A percentile compares a stretch with the other conserved stretches of the same genome.
Conservation (phyloP, 257 asterid species). For the Knoxia roxburghii region DNA sequence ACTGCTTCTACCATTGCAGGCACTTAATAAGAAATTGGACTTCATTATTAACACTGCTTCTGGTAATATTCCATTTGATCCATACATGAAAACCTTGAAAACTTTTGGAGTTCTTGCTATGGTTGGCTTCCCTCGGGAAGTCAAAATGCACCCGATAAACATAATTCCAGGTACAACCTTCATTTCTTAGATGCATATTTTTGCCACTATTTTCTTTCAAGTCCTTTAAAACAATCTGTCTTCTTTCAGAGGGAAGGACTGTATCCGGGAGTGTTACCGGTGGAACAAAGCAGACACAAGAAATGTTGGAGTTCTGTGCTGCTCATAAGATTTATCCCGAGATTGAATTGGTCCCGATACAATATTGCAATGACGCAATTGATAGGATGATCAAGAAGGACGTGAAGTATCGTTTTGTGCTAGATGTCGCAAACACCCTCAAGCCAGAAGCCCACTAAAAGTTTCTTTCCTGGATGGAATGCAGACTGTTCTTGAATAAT, state of each 20-base stretch:
- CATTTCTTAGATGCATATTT: neutral
- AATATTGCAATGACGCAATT: slow-evolving; percentile 67
- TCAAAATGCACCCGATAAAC: slow-evolving; percentile 54
- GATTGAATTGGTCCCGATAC: slow-evolving; percentile 59
- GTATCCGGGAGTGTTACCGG: slow-evolving; percentile 74
- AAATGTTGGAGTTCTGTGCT: slow-evolving; percentile 88
- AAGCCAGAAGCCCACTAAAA: slow-evolving; percentile 15
- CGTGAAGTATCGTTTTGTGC: slow-evolving; percentile 81
- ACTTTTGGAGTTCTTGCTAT: slow-evolving; percentile 64
- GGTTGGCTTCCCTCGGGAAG: slow-evolving; percentile 84
- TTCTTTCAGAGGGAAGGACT: slow-evolving; percentile 47
- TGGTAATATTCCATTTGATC: slow-evolving; percentile 60
- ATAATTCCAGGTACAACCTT: slow-evolving; percentile 39
- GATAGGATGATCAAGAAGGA: slow-evolving; percentile 78
- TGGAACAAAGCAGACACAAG: slow-evolving; percentile 73
- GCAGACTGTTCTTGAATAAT: too few species aligned
- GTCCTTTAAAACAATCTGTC: neutral
- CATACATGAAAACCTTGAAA: slow-evolving; percentile 58
- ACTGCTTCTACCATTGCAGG: slow-evolving; percentile 41
- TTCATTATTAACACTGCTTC: slow-evolving; percentile 80
- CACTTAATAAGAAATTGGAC: slow-evolving; percentile 50
- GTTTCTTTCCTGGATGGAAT: neutral
- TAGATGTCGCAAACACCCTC: slow-evolving; percentile 73
- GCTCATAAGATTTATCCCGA: slow-evolving; percentile 75
- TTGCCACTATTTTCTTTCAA: neutral